Evolutionary conservation across 805 yeast genomes (phyloP).

Genomic region (Pichia sporocuriosa): DNA sequence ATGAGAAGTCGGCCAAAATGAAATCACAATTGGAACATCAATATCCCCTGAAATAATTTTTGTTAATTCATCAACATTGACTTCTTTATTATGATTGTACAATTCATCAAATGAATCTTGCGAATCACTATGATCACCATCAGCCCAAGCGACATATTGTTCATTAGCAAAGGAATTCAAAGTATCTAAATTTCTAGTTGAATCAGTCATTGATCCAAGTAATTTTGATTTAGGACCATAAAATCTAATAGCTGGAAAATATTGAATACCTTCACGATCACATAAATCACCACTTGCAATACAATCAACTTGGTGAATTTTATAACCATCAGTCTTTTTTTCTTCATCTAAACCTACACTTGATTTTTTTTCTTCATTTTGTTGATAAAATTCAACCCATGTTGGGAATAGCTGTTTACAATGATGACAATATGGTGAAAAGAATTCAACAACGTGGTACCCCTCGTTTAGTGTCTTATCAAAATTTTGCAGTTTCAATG

Average conservation of each 20-base stretch:
- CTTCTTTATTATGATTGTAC: not conserved
- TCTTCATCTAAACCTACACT: slow-evolving; percentile 42
- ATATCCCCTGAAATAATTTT: slow-evolving; percentile 45
- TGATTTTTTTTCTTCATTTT: slow-evolving; percentile 42
- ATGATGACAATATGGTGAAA: slow-evolving; percentile 83
- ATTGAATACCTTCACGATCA: slow-evolving; percentile 49
- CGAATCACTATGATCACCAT: slow-evolving; percentile 38
- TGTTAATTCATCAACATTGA: slow-evolving; percentile 35
- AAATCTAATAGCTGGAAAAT: slow-evolving; percentile 67
- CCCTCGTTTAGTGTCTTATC: slow-evolving; percentile 43
- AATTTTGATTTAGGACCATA: slow-evolving; percentile 50
- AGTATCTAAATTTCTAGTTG: slow-evolving; percentile 41
- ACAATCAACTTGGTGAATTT: slow-evolving; percentile 69
- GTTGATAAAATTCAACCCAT: slow-evolving; percentile 65
- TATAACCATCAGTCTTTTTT: slow-evolving; percentile 11
- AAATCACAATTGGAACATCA: slow-evolving; percentile 45
- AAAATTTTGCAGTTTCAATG: slow-evolving; percentile 45
- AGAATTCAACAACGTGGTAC: slow-evolving; percentile 77
- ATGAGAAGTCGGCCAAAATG: slow-evolving; percentile 58
- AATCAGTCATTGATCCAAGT: slow-evolving; percentile 35
- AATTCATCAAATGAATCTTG: not conserved
- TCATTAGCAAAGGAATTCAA: slow-evolving; percentile 48
- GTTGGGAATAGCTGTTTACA: slow-evolving; percentile 74
- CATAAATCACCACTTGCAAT: slow-evolving; percentile 84
- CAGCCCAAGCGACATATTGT: slow-evolving; percentile 37